Evolutionary conservation across 2,329 filamentous ascomycete species (phyloP).

Genomic region (Alternaria arborescens): DNA sequence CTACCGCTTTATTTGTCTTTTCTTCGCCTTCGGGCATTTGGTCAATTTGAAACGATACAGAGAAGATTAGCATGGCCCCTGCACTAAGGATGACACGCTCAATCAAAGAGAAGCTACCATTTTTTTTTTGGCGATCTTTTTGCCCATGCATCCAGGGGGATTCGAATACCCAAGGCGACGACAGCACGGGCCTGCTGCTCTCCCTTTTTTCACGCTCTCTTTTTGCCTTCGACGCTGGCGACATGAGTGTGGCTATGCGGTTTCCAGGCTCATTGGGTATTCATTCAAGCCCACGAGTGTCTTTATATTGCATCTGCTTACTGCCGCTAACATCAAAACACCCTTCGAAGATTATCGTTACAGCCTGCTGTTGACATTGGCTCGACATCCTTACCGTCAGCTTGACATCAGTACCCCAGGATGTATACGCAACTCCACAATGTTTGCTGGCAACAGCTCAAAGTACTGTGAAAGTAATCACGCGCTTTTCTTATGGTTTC

Average conservation of each 20-base stretch:
- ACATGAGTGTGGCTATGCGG: background rate
- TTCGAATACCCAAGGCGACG: background rate
- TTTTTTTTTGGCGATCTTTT: constrained; percentile 27
- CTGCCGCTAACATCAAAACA: background rate
- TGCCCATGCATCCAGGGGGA: background rate
- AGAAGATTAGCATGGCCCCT: constrained; percentile 63
- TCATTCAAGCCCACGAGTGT: background rate
- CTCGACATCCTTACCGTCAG: no score
- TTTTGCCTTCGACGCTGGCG: background rate
- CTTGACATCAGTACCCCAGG: background rate
- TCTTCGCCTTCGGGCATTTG: constrained; percentile 26
- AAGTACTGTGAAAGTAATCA: background rate
- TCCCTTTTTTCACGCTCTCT: background rate
- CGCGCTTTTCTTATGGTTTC: background rate
- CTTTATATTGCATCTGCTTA: background rate
- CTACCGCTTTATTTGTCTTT: background rate
- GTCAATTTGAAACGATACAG: constrained; percentile 47
- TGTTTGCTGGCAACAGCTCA: rapidly evolving
- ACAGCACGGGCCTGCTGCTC: background rate
- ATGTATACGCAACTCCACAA: background rate
- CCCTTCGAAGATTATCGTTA: background rate
- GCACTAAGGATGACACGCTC: constrained; percentile 87
- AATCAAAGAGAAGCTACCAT: constrained; percentile 50
- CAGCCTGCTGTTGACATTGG: background rate
- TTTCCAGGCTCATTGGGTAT: background rate